Evolutionary conservation across 1,284 basidiomycete genomes (phyloP).

Genomic region (Phellopilus nigrolimitatus): DNA sequence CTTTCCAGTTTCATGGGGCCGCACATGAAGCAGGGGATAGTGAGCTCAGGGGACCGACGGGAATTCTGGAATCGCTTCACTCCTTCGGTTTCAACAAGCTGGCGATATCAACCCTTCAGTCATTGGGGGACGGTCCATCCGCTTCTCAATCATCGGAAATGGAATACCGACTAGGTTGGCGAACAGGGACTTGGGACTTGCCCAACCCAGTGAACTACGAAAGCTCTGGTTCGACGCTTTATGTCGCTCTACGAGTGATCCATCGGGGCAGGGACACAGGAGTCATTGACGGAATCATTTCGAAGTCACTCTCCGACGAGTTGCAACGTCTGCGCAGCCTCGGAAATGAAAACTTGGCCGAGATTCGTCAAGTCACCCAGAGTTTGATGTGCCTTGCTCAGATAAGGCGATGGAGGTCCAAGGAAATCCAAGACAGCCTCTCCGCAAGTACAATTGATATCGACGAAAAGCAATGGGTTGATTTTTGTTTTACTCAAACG

Average conservation of each 20-base stretch:
- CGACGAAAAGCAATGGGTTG: conserved; percentile 30
- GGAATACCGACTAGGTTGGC: conserved; percentile 82
- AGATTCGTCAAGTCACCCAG: conserved; percentile 61
- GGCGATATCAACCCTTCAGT: conserved; percentile 58
- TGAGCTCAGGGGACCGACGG: conserved; percentile 40
- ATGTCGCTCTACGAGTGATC: conserved; percentile 72
- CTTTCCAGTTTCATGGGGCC: conserved; percentile 88
- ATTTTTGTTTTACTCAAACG: conserved; percentile 44
- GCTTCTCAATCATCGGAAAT: conserved; percentile 44
- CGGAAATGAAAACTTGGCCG: conserved; percentile 72
- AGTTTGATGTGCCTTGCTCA: conserved; percentile 79
- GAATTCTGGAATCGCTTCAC: conserved; percentile 74
- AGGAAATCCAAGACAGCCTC: conserved; percentile 35
- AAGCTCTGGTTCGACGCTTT: conserved; percentile 59
- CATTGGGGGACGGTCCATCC: conserved; percentile 32
- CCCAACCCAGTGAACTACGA: conserved; percentile 51
- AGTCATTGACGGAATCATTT: conserved; percentile 44
- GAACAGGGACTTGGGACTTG: conserved; percentile 89
- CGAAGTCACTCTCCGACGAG: conserved; percentile 50
- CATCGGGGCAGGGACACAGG: conserved; percentile 64
- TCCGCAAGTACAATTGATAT: conserved; percentile 32
- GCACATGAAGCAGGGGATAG: conserved; percentile 58
- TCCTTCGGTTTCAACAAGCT: conserved; percentile 85
- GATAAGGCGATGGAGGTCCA: conserved; percentile 53
- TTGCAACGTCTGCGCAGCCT: conserved; percentile 61